Evolutionary conservation across 768 basidiomycete species (phyloP).

Genomic region (Botryobasidium botryosum): DNA sequence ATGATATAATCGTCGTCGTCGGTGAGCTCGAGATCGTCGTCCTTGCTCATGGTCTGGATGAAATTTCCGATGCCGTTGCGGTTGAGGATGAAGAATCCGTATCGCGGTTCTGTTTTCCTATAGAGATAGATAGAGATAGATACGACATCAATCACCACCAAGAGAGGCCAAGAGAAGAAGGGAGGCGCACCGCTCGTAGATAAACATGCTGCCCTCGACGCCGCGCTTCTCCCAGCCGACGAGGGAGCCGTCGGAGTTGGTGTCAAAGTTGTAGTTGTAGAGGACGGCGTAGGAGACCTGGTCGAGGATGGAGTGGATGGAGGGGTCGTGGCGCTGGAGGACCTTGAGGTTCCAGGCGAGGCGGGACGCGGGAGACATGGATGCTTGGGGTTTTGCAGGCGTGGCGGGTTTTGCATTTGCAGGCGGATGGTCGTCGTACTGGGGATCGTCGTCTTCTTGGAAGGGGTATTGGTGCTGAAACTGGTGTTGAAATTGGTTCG

Average conservation of each 20-base stretch:
- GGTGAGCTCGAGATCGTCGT: slow-evolving; percentile 49
- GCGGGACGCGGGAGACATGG: slow-evolving; percentile 11
- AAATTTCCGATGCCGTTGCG: slow-evolving; percentile 67
- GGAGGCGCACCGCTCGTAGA: slow-evolving; percentile 57
- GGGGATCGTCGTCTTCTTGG: background rate
- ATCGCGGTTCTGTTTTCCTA: slow-evolving; percentile 63
- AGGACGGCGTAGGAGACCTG: slow-evolving; percentile 74
- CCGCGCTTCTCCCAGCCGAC: slow-evolving; percentile 71
- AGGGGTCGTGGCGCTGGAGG: slow-evolving; percentile 58
- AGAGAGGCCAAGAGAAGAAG: background rate
- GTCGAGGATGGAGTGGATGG: slow-evolving; percentile 66
- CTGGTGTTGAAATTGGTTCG: background rate
- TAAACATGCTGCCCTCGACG: slow-evolving; percentile 77
- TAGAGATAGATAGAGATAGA: slow-evolving; percentile 4
- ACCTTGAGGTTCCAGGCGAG: slow-evolving; percentile 48
- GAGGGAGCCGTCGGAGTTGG: slow-evolving; percentile 36
- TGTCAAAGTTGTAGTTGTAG: slow-evolving; percentile 8
- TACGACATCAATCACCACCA: background rate
- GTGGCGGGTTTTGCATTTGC: background rate
- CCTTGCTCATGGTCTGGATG: slow-evolving; percentile 54
- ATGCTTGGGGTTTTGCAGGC: background rate
- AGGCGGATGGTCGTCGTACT: background rate
- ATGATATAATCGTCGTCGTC: slow-evolving; percentile 58
- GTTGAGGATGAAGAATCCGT: slow-evolving; percentile 74
- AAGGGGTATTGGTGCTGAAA: background rate